Percentiles rank a stretch among this genome's conserved stretches.
These are phyloP conservation scores for Lichtheimia ornata DNA, from an alignment of 371 early-diverging fungal genomes.

Conservation along the genomic window DNA sequence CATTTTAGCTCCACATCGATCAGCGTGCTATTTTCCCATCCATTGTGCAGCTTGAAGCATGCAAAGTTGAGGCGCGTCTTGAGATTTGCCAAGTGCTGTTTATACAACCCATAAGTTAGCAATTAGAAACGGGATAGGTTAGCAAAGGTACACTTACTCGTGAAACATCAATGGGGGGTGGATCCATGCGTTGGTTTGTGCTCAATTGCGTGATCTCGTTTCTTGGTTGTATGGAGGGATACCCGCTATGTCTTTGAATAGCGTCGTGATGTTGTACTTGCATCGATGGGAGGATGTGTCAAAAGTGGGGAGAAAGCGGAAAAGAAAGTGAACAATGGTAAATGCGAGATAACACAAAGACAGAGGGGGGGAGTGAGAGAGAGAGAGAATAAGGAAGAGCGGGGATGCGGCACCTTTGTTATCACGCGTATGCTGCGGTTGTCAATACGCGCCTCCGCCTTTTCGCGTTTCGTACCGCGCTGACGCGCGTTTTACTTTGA, in stretches of 20 bases:
- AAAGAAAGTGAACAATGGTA: not conserved
- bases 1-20: conserved; percentile 38
- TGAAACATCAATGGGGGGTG: conserved; percentile 11
- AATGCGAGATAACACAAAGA: not conserved
- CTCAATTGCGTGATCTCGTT: not conserved
- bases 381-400: not conserved
- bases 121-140: not conserved
- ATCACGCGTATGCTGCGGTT: too few relatives aligned
- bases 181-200: not conserved
- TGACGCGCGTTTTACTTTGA: too few relatives aligned
- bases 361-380: not conserved
- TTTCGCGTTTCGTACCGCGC: too few relatives aligned
- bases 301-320: conserved; percentile 1
- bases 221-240: not conserved
- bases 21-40: conserved; percentile 41
- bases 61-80: conserved; percentile 41
- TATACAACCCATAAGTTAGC: conserved; percentile 1
- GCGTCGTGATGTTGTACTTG: not conserved
- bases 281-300: not conserved
- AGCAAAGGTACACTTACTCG: conserved; percentile 18
- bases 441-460: too few relatives aligned
- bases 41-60: conserved; percentile 41
- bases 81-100: conserved; percentile 28
- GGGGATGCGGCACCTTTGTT: not conserved
- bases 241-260: not conserved